Percentiles rank a stretch among this genome's conserved stretches.
These are phyloP conservation scores for Vigna angularis DNA, from an alignment of 306 rosid genomes.

Conservation along the genomic window DNA sequence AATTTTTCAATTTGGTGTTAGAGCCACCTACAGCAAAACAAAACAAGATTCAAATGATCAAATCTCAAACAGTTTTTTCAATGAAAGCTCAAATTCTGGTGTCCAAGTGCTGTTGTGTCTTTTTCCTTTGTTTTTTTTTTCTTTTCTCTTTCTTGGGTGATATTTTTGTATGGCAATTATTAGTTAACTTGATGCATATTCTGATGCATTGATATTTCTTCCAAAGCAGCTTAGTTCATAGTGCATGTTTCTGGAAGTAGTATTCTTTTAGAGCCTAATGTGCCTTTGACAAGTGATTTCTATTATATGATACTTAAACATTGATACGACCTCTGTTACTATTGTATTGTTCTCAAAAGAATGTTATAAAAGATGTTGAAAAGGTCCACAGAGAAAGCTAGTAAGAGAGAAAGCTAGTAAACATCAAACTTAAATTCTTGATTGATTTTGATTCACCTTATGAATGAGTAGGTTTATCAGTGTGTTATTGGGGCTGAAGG, in stretches of 20 bases:
- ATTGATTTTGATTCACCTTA: too few relatives aligned
- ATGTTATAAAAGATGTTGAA: background rate
- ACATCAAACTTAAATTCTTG: too few relatives aligned
- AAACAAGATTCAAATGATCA: slow-evolving; percentile 47
- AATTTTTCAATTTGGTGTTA: slow-evolving; percentile 13
- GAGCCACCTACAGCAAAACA: slow-evolving; percentile 35
- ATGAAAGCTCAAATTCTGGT: slow-evolving; percentile 28
- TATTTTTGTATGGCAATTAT: slow-evolving; percentile 3
- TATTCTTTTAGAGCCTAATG: background rate
- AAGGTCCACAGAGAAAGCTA: too few relatives aligned
- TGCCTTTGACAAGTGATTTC: background rate
- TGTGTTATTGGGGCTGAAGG: too few relatives aligned
- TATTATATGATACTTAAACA: background rate
- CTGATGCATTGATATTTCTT: background rate
- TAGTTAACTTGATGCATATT: background rate
- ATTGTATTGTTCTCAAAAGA: slow-evolving; percentile 24
- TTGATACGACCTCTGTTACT: background rate
- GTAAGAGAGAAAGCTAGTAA: too few relatives aligned
- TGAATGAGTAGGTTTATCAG: too few relatives aligned
- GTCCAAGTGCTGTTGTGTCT: slow-evolving; percentile 2
- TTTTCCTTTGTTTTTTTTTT: background rate
- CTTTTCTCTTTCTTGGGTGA: background rate
- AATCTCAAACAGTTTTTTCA: slow-evolving; percentile 36
- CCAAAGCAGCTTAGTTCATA: background rate
- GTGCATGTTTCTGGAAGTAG: background rate